Evolutionary conservation across 192 early-diverging fungal species (phyloP).

Genomic region (Kappamyces sp.): DNA sequence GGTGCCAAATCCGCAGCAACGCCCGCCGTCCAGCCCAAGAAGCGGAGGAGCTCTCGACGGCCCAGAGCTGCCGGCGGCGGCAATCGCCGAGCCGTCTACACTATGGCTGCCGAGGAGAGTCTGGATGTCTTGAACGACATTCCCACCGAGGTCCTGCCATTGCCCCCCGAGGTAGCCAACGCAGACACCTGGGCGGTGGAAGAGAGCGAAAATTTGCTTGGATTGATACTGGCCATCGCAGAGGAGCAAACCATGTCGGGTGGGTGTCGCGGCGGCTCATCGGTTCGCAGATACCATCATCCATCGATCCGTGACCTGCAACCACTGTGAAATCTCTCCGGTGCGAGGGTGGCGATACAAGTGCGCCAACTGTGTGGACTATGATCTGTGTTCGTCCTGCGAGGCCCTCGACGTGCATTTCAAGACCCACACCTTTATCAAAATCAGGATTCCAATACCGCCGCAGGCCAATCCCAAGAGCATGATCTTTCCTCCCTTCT

Average conservation of each 20-base stretch:
- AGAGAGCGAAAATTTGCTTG: slow-evolving; percentile 67
- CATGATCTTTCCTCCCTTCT: slow-evolving; percentile 68
- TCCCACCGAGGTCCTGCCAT: no score
- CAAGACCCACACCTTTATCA: slow-evolving; percentile 80
- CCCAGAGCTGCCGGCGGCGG: no score
- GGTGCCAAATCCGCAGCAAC: no score
- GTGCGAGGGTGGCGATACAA: slow-evolving; percentile 88
- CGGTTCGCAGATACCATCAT: slow-evolving; percentile 47
- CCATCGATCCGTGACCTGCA: slow-evolving; percentile 86
- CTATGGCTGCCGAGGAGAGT: no score
- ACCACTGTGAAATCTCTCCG: slow-evolving; percentile 79
- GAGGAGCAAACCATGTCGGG: slow-evolving; percentile 83
- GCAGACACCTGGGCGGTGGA: background rate
- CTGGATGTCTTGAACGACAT: no score
- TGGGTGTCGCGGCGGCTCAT: slow-evolving; percentile 26
- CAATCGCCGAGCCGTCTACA: no score
- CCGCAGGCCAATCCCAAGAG: slow-evolving; percentile 75
- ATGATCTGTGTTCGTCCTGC: slow-evolving; percentile 88
- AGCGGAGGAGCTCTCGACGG: no score
- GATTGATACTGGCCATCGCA: slow-evolving; percentile 75
- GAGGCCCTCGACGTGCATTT: slow-evolving; percentile 75
- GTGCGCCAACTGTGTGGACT: slow-evolving; percentile 90
- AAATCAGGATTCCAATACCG: slow-evolving; percentile 86
- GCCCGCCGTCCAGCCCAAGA: no score
- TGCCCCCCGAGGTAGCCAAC: no score